phyloP scores from a whole-genome alignment of 257 asterid species.

The Nicotiana tabacum region DNA sequence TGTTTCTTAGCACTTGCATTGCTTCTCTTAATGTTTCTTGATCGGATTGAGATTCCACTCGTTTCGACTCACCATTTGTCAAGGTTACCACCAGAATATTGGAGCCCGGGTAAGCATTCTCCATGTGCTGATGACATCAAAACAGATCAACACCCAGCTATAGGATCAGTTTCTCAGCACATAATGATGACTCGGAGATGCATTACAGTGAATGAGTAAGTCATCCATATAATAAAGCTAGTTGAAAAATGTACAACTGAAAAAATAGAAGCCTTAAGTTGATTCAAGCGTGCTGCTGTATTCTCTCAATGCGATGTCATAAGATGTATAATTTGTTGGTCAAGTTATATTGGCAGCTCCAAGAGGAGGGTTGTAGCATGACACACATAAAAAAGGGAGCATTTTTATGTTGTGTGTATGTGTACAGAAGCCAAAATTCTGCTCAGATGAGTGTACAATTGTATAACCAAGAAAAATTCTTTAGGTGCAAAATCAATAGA shows the following conservation, averaged over 20 bases:
- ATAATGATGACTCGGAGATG: neutral
- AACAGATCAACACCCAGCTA: conserved; percentile 17
- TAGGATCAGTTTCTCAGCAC: neutral
- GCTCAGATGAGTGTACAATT: neutral
- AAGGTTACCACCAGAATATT: conserved; percentile 82
- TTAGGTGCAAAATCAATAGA: neutral
- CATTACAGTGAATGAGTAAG: neutral
- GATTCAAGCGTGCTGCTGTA: neutral
- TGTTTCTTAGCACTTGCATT: conserved; percentile 80
- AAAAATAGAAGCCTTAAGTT: neutral
- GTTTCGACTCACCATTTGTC: conserved; percentile 86
- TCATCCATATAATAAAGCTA: neutral
- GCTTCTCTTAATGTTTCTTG: conserved; percentile 72
- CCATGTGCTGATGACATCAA: conserved; percentile 73
- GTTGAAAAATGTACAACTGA: neutral
- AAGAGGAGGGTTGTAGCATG: neutral
- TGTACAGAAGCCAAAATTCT: neutral
- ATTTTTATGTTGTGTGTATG: neutral
- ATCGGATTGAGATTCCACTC: conserved; percentile 82
- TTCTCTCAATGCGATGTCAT: neutral
- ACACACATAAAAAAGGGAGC: neutral
- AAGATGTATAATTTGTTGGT: neutral
- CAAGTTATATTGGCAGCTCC: neutral
- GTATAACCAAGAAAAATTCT: neutral
- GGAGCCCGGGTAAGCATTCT: conserved; percentile 88